Base-by-base conservation (phyloP, 2,329 filamentous ascomycete species). In the Colletotrichum sp. region DNA sequence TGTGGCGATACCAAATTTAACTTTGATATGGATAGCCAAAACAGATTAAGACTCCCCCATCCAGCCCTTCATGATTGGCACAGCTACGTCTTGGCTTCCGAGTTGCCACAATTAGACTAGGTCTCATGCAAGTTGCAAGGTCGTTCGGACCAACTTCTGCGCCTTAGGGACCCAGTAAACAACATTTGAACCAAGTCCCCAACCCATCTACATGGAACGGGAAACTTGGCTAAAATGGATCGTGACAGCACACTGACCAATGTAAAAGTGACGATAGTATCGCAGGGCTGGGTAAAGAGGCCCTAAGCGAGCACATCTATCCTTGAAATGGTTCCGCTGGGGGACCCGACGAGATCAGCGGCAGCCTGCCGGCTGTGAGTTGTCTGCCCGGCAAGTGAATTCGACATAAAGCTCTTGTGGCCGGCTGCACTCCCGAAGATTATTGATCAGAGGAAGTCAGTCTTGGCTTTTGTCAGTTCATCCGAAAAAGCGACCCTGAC, bases 11-110 rank as follows among this genome's bases (percentile, higher is more conserved):
- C 67, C 52, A 70, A 65, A 71, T 65, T 65, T 71, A 74, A 74
- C 66, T 65, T 74, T 48, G 36, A 74, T 71, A 24, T 70, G 21
- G 59, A 74, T 59, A 65, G 66, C 34, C 72, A 39, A 52, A 43
- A 65, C 59, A 71, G 13, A 71, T 71, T 74, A 71, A 71, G 34
- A 14, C 32, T 26, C 26, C 60, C 59, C 24, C 34, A 28, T 14
- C n/a, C 9, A 65, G 34, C 13, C 59, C 26, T 21, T 32, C 59
- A 12, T 57, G 32, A 71, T 60, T 71, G 48, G 72, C 30, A 43
- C 72, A 21, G 4, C 59, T 16, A 57, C n/a, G n/a, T 74, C 67
- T 74, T 60, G 59, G 72, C 59, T 70, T 61, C 30, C 5, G 43
- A 71, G 43, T 18, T 64, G 24, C 71, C 34, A 43, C 57, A 34